phyloP scores from a whole-genome alignment of 352 stramenopile species.

The Pythium pectinolyticum region DNA sequence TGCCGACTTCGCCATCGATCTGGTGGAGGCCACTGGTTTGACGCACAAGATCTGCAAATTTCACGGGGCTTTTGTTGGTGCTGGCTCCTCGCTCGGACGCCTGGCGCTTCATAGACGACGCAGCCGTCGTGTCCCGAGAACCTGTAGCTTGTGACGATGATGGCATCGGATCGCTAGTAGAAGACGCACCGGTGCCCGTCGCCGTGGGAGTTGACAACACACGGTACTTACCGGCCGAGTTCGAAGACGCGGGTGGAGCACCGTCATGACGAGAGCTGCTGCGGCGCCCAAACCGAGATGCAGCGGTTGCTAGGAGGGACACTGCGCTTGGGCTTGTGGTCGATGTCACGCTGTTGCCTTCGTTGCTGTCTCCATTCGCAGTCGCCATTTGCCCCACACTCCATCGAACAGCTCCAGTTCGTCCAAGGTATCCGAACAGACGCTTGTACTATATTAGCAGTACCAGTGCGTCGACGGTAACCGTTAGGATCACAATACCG shows the following conservation, averaged over 20 bases:
- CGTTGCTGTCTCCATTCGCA: constrained; percentile 5
- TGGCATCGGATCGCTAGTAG: too few species aligned
- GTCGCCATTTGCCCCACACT: neutral
- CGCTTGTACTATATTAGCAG: constrained; percentile 2
- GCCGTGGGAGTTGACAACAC: too few species aligned
- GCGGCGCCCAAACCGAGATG: constrained; percentile 4
- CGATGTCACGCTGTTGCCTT: neutral
- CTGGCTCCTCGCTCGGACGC: constrained; percentile 4
- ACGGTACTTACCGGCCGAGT: neutral
- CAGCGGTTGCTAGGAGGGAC: constrained; percentile 18
- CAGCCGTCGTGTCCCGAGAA: too few species aligned
- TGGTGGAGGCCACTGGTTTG: neutral
- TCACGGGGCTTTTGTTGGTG: neutral
- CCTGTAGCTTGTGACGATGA: constrained; percentile 13
- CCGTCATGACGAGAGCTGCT: neutral
- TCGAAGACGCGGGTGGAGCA: neutral
- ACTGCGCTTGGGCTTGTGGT: neutral
- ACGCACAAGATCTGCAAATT: constrained; percentile 13
- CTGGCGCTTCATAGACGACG: constrained; percentile 1
- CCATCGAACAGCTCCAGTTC: neutral
- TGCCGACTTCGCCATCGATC: neutral
- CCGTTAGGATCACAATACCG: neutral
- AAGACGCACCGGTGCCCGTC: too few species aligned
- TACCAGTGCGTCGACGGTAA: neutral
- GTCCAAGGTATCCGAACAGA: neutral